Base-by-base conservation (phyloP, 768 basidiomycete genomes). In the Trametes sanguinea region DNA sequence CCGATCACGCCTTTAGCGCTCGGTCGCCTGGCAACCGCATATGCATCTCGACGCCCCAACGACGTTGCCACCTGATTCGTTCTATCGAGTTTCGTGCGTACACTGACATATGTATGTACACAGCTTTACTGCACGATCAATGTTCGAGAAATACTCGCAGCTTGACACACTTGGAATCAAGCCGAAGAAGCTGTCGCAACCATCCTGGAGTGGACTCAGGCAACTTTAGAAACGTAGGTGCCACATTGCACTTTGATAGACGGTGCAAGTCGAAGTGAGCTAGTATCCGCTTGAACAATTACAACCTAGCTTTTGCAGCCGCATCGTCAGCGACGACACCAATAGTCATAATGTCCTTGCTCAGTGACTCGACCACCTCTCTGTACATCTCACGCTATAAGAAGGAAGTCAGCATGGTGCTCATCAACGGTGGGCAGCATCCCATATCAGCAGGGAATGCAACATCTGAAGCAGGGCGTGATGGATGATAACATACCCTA, bases 311-410 rank as follows among this genome's bases (percentile, higher is more conserved):
- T 56, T 77, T 80, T 3, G 82, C 83, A 29, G 78, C 80, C 9
- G 79, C 80, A 66, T 86, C 83, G 50, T 84, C 84, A 14, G 78
- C 66, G 14, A 69, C 60, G 6, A 78, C 66, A 50, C 69, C 80
- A 6, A 70, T 71, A 10, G 71, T 50, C 35, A 78, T 74, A 2
- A 74, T 57, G 60, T 83, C 78, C 53, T 75, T 74, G 56, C 46
- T 55, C 27, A 64, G 77, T 8, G 69, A 67, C 51, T 82, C 75
- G 54, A 89, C 69, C 16, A 81, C 78, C 54, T 85, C 82, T 46
- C 76, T 77, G 70, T 89, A 88, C 7, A 90, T 64, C 64, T 84
- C 81, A 22, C 69, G 69, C 86, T 87, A 70, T 11, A 50, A 52
- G 30, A 67, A 51, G 22, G 54, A 60, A 16, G 43, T 57, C 17